Percentiles rank a stretch among this genome's conserved stretches.
These are phyloP conservation scores for Zygosaccharomyces pseudobailii DNA, from an alignment of 1,139 yeast species.

Conservation along the genomic window DNA sequence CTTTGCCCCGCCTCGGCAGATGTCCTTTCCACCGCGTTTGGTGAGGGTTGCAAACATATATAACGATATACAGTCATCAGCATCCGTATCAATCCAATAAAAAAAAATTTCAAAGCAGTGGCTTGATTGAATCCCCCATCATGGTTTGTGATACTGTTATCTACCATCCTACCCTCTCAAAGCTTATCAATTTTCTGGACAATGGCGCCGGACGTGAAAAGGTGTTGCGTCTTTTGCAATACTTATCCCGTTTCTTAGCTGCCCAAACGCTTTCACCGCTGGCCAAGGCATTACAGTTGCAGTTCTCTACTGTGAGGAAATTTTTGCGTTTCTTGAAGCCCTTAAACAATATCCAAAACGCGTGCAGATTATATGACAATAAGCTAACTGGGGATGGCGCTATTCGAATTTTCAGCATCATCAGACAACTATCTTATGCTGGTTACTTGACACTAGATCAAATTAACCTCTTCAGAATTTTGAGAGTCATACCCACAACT, in stretches of 20 bases:
- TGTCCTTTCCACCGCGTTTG: not conserved
- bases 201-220: slow-evolving; percentile 75
- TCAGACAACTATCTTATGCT: slow-evolving; percentile 69
- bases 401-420: slow-evolving; percentile 46
- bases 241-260: slow-evolving; percentile 68
- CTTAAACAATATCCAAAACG: slow-evolving; percentile 64
- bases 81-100: too few species aligned
- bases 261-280: slow-evolving; percentile 54
- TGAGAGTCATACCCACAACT: slow-evolving; percentile 33
- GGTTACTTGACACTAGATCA: slow-evolving; percentile 74
- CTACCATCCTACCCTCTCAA: slow-evolving; percentile 70
- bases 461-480: slow-evolving; percentile 58
- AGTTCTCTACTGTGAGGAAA: slow-evolving; percentile 61
- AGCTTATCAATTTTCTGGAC: slow-evolving; percentile 61
- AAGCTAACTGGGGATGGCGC: slow-evolving; percentile 62
- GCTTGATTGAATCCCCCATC: not conserved
- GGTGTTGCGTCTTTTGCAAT: slow-evolving; percentile 73
- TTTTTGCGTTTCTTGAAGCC: slow-evolving; percentile 85
- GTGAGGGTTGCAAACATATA: not conserved
- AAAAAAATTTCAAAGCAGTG: too few species aligned
- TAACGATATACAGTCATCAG: not conserved
- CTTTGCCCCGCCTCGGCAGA: not conserved
- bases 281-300: slow-evolving; percentile 53
- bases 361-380: slow-evolving; percentile 65
- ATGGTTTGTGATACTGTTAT: slow-evolving; percentile 66